These are phyloP conservation scores for Elongisporangium undulatum DNA, from an alignment of 352 stramenopile genomes.

Conservation along the genomic window DNA sequence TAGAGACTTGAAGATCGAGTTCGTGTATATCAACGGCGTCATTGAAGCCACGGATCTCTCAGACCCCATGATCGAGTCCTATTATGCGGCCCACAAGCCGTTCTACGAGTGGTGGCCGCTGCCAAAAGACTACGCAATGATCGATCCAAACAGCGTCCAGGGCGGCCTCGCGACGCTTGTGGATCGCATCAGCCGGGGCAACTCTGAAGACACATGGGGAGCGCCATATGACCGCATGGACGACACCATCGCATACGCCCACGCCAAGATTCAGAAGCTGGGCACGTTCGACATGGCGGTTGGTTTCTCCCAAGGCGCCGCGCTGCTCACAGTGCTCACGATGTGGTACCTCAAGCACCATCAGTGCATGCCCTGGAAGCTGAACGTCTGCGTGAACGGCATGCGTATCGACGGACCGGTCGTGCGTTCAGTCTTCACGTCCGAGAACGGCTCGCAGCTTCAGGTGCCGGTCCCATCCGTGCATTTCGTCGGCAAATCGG, in stretches of 20 bases:
- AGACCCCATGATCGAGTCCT: constrained; percentile 19
- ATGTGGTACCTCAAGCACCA: constrained; percentile 50
- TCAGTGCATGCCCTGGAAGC: constrained; percentile 43
- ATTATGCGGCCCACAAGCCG: constrained; percentile 21
- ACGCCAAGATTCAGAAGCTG: constrained; percentile 45
- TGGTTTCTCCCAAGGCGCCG: constrained; percentile 75
- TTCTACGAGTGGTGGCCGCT: constrained; percentile 45
- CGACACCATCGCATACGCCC: constrained; percentile 41
- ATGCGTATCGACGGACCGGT: constrained; percentile 26
- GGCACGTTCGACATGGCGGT: constrained; percentile 74
- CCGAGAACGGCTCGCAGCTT: constrained; percentile 12
- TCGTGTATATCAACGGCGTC: constrained; percentile 38
- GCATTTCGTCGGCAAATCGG: constrained; percentile 38
- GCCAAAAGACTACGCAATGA: constrained; percentile 3
- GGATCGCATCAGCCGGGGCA: constrained; percentile 15
- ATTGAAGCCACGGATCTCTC: constrained; percentile 16
- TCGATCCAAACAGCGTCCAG: constrained; percentile 7
- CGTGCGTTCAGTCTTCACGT: constrained; percentile 32
- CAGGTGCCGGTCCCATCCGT: constrained; percentile 49
- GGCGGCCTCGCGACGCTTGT: constrained; percentile 10
- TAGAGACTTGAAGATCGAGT: constrained; percentile 27
- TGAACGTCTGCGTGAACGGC: constrained; percentile 41
- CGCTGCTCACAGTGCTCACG: constrained; percentile 58
- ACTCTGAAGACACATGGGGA: constrained; percentile 20
- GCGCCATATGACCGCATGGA: constrained; percentile 30